Evolutionary conservation across 495 filamentous ascomycete species (phyloP).

Genomic region (Penicillium pulvis): DNA sequence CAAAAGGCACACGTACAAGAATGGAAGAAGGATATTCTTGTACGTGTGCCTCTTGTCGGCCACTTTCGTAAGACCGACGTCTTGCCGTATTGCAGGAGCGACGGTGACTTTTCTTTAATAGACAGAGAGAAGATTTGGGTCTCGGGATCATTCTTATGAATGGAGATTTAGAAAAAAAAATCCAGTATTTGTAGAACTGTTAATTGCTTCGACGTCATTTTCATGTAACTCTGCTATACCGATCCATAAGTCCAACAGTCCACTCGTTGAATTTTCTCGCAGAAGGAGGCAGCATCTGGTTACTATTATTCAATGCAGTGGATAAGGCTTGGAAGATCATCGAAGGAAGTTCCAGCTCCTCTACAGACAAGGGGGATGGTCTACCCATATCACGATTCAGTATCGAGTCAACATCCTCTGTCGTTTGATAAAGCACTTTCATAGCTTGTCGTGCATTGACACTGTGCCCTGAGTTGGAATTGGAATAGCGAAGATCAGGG

Average conservation of each 20-base stretch:
- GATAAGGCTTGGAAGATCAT: conserved; percentile 49
- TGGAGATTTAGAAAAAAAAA: too few species aligned
- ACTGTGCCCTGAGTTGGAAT: conserved; percentile 38
- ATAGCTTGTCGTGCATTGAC: conserved; percentile 54
- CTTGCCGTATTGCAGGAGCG: too few species aligned
- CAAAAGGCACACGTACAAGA: too few species aligned
- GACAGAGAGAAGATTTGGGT: too few species aligned
- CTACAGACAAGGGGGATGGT: conserved; percentile 51
- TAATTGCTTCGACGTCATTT: neutral
- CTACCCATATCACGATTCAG: conserved; percentile 52
- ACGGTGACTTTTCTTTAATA: too few species aligned
- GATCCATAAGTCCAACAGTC: conserved; percentile 65
- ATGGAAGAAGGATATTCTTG: too few species aligned
- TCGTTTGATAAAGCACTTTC: conserved; percentile 64
- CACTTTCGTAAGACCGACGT: too few species aligned
- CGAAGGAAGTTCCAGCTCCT: conserved; percentile 64
- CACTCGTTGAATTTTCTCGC: conserved; percentile 63
- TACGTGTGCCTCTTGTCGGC: too few species aligned
- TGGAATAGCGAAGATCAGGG: conserved; percentile 64
- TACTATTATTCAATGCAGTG: conserved; percentile 49
- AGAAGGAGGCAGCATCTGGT: conserved; percentile 54
- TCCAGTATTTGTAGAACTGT: neutral
- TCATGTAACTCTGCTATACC: conserved; percentile 23
- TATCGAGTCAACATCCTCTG: conserved; percentile 53
- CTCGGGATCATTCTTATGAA: too few species aligned